These are phyloP conservation scores for Fagopyrum esculentum DNA, from an alignment of 148 eudicot genomes.

Conservation along the genomic window DNA sequence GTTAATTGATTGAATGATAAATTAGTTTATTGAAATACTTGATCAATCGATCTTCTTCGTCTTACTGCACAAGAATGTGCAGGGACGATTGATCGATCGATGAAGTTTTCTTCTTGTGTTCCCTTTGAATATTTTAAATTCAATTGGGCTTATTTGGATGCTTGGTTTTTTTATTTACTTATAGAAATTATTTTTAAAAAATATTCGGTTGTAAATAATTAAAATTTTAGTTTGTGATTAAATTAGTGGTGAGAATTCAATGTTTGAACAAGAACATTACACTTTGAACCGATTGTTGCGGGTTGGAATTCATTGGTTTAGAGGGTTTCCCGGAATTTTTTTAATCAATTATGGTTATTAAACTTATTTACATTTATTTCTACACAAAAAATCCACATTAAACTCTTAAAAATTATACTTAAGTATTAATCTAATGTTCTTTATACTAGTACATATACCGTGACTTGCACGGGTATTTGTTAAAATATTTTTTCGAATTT, in stretches of 20 bases:
- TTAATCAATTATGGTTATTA: background rate
- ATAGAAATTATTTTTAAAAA: too few relatives aligned
- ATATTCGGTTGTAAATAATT: background rate
- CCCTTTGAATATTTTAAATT: background rate
- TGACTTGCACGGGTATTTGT: too few relatives aligned
- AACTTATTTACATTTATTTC: background rate
- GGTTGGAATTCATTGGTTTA: background rate
- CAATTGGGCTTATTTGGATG: background rate
- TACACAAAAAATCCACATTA: too few relatives aligned
- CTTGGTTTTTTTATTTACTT: background rate
- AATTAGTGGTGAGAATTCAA: background rate
- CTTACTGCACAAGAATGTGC: background rate
- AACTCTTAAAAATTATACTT: too few relatives aligned
- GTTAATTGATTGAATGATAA: background rate
- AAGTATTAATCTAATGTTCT: too few relatives aligned
- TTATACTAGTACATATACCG: too few relatives aligned
- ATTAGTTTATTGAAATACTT: background rate
- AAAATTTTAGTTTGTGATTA: background rate
- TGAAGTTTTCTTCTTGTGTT: background rate
- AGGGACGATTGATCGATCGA: constrained; percentile 9
- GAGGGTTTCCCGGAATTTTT: background rate
- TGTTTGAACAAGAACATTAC: background rate
- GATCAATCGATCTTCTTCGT: constrained; percentile 1
- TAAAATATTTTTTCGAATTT: too few relatives aligned
- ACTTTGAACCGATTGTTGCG: background rate